Evolutionary conservation across 768 basidiomycete genomes (phyloP).

Genomic region (Strobilomyces confusus): DNA sequence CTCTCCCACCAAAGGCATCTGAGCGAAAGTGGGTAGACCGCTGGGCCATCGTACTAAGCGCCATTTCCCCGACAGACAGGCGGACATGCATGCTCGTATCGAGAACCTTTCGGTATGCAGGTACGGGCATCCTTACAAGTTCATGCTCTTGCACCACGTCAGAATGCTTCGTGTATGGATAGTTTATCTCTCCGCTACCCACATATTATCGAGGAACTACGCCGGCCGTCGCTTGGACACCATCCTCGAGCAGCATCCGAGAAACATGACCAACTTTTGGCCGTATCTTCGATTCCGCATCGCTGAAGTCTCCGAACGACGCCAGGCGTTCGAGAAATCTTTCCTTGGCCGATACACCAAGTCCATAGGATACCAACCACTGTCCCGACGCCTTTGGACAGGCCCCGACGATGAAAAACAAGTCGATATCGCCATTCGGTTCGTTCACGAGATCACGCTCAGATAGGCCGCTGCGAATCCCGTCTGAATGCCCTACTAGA

Average conservation of each 20-base stretch:
- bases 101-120: conserved; percentile 59
- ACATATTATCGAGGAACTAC: conserved; percentile 45
- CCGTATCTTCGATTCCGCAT: conserved; percentile 59
- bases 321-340: conserved; percentile 39
- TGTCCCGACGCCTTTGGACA: conserved; percentile 51
- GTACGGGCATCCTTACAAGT: conserved; percentile 28
- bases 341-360: conserved; percentile 42
- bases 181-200: conserved; percentile 63
- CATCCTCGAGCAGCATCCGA: conserved; percentile 37
- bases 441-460: conserved; percentile 11
- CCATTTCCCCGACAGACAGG: conserved; percentile 43
- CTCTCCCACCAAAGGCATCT: conserved; percentile 54
- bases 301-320: conserved; percentile 38
- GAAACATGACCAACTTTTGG: conserved; percentile 62
- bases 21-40: conserved; percentile 52
- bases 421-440: conserved; percentile 55
- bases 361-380: conserved; percentile 31
- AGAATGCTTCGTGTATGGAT: background rate
- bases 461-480: background rate
- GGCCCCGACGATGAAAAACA: conserved; percentile 60
- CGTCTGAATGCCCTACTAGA: conserved; percentile 33
- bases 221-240: conserved; percentile 45
- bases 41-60: conserved; percentile 53
- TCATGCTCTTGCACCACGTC: conserved; percentile 1
- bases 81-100: conserved; percentile 49